Evolutionary conservation across 2,329 filamentous ascomycete genomes (phyloP), one percentile per base, ranked within the genome.

Genomic region (Microdochium paspali): DNA sequence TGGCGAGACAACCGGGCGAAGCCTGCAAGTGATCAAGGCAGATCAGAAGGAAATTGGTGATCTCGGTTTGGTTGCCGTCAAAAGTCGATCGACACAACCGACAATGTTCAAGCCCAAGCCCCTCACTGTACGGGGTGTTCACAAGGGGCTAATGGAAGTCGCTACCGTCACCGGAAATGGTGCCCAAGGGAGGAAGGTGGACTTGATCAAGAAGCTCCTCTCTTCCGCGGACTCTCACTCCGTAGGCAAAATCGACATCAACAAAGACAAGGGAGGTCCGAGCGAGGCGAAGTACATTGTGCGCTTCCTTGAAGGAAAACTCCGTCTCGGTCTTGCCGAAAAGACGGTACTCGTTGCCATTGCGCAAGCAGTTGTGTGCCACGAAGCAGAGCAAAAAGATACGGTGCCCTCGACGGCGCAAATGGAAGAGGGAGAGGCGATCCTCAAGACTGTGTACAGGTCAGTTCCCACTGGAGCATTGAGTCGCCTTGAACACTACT

Each of bases 81-180:
- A 97, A 72, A 96, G 90, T 68, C 82, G 91, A 65, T 88, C 86
- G 13, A 97, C 90, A 43, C 93, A 98, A 61, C 88, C 88, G 10
- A 97, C 93, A 21, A 96, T 98, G 90, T 96, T 97, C 74, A 95
- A 95, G 65, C 93, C 90, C 2, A 96, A 95, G 66, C 76, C 90
- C 24, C 71, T 98, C 56, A 96, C 90, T 1, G 77, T 98, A 2
- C 80, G 79, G 49, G 89, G 85, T 24, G 90, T 98, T 2, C 90
- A 94, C 58, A 84, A 93, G 60, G 87, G 88, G 1, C 67, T 98
- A 30, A 87, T 97, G 74, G 79, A 76, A 28, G 94, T 98, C 61
- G 93, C 93, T 6, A 95, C 87, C 18, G 78, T 88, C 13, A 79
- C 87, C 54, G 93, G 93, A 10, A 86, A 87, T 60, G 91, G 91